Percentiles rank a stretch among this genome's conserved stretches.
phyloP scores from a whole-genome alignment of 2,329 filamentous ascomycete species.

The Colletotrichum sp. region DNA sequence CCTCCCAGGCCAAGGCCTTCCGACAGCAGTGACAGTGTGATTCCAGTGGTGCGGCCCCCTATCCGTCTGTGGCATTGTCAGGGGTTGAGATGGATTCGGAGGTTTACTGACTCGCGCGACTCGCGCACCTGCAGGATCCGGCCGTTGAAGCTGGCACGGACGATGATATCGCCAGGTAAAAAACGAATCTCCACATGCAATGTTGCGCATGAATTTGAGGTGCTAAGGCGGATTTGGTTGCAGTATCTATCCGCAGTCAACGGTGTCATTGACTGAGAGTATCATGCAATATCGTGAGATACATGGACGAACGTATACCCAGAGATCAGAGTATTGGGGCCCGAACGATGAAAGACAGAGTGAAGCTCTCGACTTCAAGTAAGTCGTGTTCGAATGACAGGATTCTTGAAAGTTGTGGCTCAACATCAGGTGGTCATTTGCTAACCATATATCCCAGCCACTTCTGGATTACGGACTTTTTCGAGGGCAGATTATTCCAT shows the following conservation, averaged over 20 bases:
- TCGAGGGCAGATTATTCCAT: conserved; percentile 39
- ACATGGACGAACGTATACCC: neutral
- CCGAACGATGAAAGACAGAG: neutral
- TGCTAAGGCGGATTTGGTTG: neutral
- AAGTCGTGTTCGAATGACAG: neutral
- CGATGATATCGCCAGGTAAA: neutral
- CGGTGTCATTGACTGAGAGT: neutral
- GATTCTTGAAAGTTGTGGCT: neutral
- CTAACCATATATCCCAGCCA: neutral
- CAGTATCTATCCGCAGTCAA: neutral
- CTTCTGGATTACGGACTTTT: conserved; percentile 24
- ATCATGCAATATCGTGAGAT: neutral
- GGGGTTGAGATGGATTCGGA: neutral
- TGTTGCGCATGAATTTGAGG: neutral
- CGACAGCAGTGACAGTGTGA: neutral
- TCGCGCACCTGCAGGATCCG: neutral
- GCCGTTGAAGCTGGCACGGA: neutral
- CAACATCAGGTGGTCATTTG: rapidly evolving
- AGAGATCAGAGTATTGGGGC: neutral
- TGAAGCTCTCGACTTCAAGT: neutral
- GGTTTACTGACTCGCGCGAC: neutral
- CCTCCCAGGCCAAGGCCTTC: neutral
- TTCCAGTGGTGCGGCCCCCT: neutral
- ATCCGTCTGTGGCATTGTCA: neutral
- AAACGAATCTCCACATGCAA: neutral